Percentiles rank a stretch among this genome's conserved stretches.
Conservation (phyloP, 1,139 yeast species). For the Yamadazyma diddensiae region DNA sequence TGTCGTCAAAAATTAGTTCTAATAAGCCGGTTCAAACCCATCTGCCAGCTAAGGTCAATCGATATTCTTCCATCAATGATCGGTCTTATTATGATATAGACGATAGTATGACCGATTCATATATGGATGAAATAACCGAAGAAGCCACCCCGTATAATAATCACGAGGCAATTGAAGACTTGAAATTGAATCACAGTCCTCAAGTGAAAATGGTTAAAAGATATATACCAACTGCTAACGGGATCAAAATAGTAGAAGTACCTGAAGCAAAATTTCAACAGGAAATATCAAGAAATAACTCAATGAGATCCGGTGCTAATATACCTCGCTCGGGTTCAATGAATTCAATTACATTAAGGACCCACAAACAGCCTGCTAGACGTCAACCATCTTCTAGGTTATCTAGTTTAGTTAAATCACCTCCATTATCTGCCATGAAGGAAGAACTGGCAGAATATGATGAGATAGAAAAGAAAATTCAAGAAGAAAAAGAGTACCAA, state of each 20-base stretch:
- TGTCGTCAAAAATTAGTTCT: constrained; percentile 6
- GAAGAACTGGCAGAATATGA: constrained; percentile 13
- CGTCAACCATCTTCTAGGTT: constrained; percentile 19
- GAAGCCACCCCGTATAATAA: constrained; percentile 20
- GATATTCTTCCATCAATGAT: constrained; percentile 9
- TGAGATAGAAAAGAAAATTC: constrained; percentile 25
- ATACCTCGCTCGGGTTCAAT: constrained; percentile 11
- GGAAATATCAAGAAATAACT: constrained; percentile 42
- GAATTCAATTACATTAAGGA: constrained; percentile 2
- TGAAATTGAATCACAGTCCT: constrained; percentile 18
- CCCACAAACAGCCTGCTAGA: constrained; percentile 7
- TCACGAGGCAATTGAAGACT: constrained; percentile 24
- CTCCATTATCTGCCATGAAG: constrained; percentile 9
- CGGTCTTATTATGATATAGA: constrained; percentile 23
- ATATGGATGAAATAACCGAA: constrained; percentile 28
- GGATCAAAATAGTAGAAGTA: constrained; percentile 47
- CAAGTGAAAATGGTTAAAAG: constrained; percentile 42
- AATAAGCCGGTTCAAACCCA: neutral
- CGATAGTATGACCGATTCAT: constrained; percentile 28
- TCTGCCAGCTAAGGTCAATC: neutral
- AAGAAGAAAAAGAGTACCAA: constrained; percentile 30
- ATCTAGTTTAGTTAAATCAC: constrained; percentile 14
- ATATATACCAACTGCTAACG: constrained; percentile 48
- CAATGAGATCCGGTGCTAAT: constrained; percentile 33
- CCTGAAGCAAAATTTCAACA: constrained; percentile 37